Evolutionary conservation across 306 rosid genomes (phyloP), one percentile per base, ranked within the genome.

Genomic region (Vigna unguiculata): DNA sequence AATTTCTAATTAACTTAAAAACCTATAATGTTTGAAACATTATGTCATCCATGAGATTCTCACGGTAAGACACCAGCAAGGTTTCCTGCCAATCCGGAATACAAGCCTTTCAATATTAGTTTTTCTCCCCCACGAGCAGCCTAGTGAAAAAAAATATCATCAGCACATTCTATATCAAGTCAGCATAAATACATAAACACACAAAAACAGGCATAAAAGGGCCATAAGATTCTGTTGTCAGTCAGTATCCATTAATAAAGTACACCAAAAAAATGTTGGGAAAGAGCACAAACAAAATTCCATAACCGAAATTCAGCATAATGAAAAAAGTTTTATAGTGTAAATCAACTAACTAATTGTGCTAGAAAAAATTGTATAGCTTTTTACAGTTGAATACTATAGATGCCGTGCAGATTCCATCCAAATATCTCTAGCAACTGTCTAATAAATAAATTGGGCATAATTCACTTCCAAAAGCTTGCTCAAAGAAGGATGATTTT

Each of bases 21-120:
- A 47, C 72, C 81, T 32, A 47, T 55, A 80, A 68, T 48, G 55
- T 57, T 69, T 30, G 73, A 67, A 78, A 75, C 59, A 71, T 43
- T 67, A 78, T 54, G 73, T 76, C 34, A 62, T 72, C 77, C 70
- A 78, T 21, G 79, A 86, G 84, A 41, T 76, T 85, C 95, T 83
- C 90, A 94, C 97, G 97, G 98, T 85, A 94, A 87, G 85, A 92
- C 98, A 75, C 98, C 98, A 63, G 83, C 97, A 78, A 94, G 84
- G 85, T 94, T 94, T 80, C 98, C 98, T 5, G 90, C 89, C 90
- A 94, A 85, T 89, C 98, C 98, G 46, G 98, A 92, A 86, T 91
- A 94, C 68, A 94, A 97, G 62, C 98, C 97, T 86, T 85, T 83
- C 58, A 90, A 80, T 64, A 86, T 69, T 78, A 94, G 89, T 85